These are phyloP conservation scores for Globisporangium megalacanthum DNA, from an alignment of 352 stramenopile genomes.

Conservation along the genomic window DNA sequence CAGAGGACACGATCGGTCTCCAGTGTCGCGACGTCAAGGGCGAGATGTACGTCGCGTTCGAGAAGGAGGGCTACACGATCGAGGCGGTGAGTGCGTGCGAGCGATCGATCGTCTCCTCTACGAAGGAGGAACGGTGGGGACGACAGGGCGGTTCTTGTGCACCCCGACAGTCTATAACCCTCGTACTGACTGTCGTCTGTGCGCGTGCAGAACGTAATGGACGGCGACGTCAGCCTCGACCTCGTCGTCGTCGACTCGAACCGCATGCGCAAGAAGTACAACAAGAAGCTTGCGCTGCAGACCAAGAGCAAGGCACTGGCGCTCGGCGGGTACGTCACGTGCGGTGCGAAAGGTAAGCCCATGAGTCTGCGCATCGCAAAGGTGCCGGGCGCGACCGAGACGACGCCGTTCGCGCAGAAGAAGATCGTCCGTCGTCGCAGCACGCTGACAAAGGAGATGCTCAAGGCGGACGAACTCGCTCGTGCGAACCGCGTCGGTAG, in stretches of 20 bases:
- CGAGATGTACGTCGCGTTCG: conserved; percentile 64
- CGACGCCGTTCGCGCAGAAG: conserved; percentile 43
- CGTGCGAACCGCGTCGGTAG: conserved; percentile 37
- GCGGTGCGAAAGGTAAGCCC: conserved; percentile 29
- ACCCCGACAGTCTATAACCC: too few species aligned
- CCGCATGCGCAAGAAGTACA: conserved; percentile 63
- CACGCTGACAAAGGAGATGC: conserved; percentile 17
- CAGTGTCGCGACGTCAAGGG: conserved; percentile 47
- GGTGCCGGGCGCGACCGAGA: conserved; percentile 18
- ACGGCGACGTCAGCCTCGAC: conserved; percentile 31
- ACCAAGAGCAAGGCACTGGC: conserved; percentile 44
- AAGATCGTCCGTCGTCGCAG: conserved; percentile 39
- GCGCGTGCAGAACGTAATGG: conserved; percentile 29
- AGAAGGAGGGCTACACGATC: conserved; percentile 44
- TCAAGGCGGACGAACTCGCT: conserved; percentile 43
- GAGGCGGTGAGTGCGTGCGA: conserved; percentile 22
- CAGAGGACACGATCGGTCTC: conserved; percentile 49
- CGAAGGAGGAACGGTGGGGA: too few species aligned
- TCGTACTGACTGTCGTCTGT: too few species aligned
- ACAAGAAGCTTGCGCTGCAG: conserved; percentile 46
- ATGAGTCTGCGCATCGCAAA: conserved; percentile 40
- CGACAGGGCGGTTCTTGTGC: not conserved
- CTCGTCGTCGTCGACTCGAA: conserved; percentile 69
- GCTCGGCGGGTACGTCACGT: conserved; percentile 41
- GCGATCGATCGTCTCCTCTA: not conserved